These are phyloP conservation scores for Suillus brevipes DNA, from an alignment of 768 basidiomycete genomes.

Conservation along the genomic window DNA sequence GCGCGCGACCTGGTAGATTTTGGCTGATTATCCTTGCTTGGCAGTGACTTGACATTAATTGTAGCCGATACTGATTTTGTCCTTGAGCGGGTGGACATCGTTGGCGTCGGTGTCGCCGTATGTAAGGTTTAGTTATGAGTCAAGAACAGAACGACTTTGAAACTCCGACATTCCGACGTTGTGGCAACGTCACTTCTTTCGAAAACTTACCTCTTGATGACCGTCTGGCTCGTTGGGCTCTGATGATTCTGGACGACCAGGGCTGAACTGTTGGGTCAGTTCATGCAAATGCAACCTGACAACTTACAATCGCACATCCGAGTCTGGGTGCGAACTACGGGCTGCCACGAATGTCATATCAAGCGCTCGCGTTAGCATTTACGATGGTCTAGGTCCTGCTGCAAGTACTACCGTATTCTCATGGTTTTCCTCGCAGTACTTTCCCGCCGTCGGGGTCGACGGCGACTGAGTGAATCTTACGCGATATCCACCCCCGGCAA, in stretches of 20 bases:
- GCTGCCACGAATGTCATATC: neutral
- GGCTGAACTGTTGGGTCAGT: neutral
- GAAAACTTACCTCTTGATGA: neutral
- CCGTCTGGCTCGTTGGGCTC: neutral
- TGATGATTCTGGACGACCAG: neutral
- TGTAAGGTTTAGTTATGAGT: constrained; percentile 16
- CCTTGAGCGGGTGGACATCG: constrained; percentile 50
- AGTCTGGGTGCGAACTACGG: neutral
- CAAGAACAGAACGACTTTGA: constrained; percentile 30
- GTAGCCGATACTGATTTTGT: constrained; percentile 36
- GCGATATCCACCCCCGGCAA: neutral
- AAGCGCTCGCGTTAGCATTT: neutral
- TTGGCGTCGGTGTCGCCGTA: constrained; percentile 6
- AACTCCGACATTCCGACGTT: constrained; percentile 30
- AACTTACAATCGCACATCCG: neutral
- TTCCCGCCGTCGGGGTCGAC: neutral
- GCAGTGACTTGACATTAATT: constrained; percentile 11
- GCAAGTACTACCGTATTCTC: neutral
- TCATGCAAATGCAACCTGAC: neutral
- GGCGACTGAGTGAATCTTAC: neutral
- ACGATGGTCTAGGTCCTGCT: neutral
- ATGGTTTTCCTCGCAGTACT: neutral
- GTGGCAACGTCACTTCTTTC: constrained; percentile 22
- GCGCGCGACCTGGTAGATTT: constrained; percentile 20
- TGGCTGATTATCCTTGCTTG: constrained; percentile 4